A percentile compares a stretch with the other conserved stretches of the same genome.
These are phyloP conservation scores for Pythium rishiriense DNA, from an alignment of 352 stramenopile species.

Conservation along the genomic window DNA sequence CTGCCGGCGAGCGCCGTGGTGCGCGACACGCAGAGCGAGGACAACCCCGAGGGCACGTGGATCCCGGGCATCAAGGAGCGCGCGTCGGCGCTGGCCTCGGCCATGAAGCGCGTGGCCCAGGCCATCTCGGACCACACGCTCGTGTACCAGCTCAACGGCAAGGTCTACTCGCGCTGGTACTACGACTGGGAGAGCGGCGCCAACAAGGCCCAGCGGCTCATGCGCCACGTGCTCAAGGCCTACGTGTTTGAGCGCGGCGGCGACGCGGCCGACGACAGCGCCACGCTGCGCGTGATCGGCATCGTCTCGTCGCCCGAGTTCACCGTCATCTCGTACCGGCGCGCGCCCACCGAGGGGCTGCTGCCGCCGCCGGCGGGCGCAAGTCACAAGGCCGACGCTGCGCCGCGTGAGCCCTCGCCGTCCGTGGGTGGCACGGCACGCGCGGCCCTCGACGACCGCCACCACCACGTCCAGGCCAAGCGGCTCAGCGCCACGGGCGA, in stretches of 20 bases:
- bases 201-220: slow-evolving; percentile 46
- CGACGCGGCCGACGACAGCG: slow-evolving; percentile 22
- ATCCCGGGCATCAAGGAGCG: slow-evolving; percentile 53
- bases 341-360: slow-evolving; percentile 38
- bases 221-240: slow-evolving; percentile 45
- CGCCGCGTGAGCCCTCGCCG: slow-evolving; percentile 20
- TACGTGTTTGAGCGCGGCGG: slow-evolving; percentile 39
- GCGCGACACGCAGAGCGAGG: slow-evolving; percentile 43
- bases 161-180: slow-evolving; percentile 49
- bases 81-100: slow-evolving; percentile 28
- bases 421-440: background rate
- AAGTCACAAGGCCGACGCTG: slow-evolving; percentile 17
- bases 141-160: slow-evolving; percentile 41
- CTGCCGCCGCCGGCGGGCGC: background rate
- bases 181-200: slow-evolving; percentile 49
- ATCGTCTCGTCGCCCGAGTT: slow-evolving; percentile 61
- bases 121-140: slow-evolving; percentile 26
- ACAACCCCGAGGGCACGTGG: slow-evolving; percentile 60
- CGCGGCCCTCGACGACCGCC: background rate
- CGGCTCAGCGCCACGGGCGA: background rate
- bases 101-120: slow-evolving; percentile 23
- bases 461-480: slow-evolving; percentile 1
- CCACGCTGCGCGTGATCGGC: slow-evolving; percentile 46
- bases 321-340: slow-evolving; percentile 72
- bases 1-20: slow-evolving; percentile 46